Evolutionary conservation across 805 yeast genomes (phyloP).

Genomic region (Brettanomyces anomalus): DNA sequence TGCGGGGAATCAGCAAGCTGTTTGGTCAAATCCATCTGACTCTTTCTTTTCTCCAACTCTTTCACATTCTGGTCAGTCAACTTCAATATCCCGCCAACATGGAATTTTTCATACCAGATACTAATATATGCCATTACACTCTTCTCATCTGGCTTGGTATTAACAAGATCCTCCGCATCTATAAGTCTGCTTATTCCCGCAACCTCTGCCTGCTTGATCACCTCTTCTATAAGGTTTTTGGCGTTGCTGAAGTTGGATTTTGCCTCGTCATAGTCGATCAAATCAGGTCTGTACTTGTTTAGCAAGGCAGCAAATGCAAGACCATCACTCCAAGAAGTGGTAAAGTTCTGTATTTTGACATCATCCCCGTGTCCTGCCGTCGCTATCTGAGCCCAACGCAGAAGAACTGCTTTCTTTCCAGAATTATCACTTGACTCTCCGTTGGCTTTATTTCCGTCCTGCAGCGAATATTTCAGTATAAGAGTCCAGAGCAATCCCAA

Average conservation of each 20-base stretch:
- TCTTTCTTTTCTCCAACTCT: background rate
- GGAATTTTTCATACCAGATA: slow-evolving; percentile 45
- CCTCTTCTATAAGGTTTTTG: slow-evolving; percentile 25
- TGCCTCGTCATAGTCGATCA: slow-evolving; percentile 24
- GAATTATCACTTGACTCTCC: background rate
- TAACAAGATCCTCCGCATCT: slow-evolving; percentile 45
- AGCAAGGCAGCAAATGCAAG: slow-evolving; percentile 39
- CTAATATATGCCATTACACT: slow-evolving; percentile 49
- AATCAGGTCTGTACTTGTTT: slow-evolving; percentile 32
- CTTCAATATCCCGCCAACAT: slow-evolving; percentile 1
- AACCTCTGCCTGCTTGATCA: slow-evolving; percentile 35
- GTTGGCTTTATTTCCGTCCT: slow-evolving; percentile 2
- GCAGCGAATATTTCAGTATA: slow-evolving; percentile 30
- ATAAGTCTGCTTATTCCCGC: slow-evolving; percentile 44
- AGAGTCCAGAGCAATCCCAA: slow-evolving; percentile 43
- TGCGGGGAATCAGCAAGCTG: background rate
- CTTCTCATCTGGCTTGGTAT: slow-evolving; percentile 48
- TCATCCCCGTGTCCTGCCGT: slow-evolving; percentile 26
- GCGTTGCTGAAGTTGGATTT: slow-evolving; percentile 5
- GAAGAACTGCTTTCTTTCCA: slow-evolving; percentile 28
- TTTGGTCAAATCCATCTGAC: background rate
- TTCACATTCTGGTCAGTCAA: background rate
- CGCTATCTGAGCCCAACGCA: slow-evolving; percentile 46
- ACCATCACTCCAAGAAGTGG: slow-evolving; percentile 46
- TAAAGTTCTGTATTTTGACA: slow-evolving; percentile 38